Conservation (phyloP, 1,284 basidiomycete genomes). For the Cutaneotrichosporon cyanovorans region DNA sequence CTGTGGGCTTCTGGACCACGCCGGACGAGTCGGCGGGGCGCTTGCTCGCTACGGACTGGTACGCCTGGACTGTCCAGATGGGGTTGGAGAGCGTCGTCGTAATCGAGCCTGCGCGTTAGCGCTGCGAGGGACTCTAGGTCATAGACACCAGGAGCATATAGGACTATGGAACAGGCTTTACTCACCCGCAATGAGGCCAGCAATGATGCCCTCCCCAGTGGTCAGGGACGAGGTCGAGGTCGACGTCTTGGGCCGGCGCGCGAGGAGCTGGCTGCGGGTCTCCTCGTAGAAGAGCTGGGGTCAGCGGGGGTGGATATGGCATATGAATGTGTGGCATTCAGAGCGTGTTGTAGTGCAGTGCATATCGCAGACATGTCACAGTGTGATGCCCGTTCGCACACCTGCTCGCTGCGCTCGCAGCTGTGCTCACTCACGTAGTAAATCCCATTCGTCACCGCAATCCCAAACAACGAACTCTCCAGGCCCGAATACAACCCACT, state of each 20-base stretch:
- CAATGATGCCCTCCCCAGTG: slow-evolving; percentile 81
- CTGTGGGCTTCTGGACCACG: slow-evolving; percentile 52
- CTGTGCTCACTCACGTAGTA: slow-evolving; percentile 27
- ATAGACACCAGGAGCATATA: neutral
- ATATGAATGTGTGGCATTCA: too few species aligned
- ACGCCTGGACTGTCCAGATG: slow-evolving; percentile 92
- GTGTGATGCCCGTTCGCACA: too few species aligned
- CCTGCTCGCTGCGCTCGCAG: too few species aligned
- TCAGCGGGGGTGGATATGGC: neutral
- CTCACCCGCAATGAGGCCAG: slow-evolving; percentile 75
- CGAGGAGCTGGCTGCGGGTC: slow-evolving; percentile 47
- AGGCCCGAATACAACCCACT: slow-evolving; percentile 82
- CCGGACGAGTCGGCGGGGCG: neutral
- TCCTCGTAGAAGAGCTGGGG: slow-evolving; percentile 49
- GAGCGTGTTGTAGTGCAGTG: too few species aligned
- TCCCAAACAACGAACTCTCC: slow-evolving; percentile 76
- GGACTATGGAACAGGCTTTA: slow-evolving; percentile 4
- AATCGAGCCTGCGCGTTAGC: slow-evolving; percentile 60
- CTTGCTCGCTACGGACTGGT: slow-evolving; percentile 51
- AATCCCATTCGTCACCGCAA: slow-evolving; percentile 84
- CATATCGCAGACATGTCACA: too few species aligned
- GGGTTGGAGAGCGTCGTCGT: slow-evolving; percentile 90
- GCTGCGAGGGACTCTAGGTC: neutral
- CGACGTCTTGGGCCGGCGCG: slow-evolving; percentile 48
- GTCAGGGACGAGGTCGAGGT: slow-evolving; percentile 51